Evolutionary conservation across 176 grass and related monocot species (phyloP), one percentile per base, ranked within the genome.

Genomic region (Microstegium vimineum): DNA sequence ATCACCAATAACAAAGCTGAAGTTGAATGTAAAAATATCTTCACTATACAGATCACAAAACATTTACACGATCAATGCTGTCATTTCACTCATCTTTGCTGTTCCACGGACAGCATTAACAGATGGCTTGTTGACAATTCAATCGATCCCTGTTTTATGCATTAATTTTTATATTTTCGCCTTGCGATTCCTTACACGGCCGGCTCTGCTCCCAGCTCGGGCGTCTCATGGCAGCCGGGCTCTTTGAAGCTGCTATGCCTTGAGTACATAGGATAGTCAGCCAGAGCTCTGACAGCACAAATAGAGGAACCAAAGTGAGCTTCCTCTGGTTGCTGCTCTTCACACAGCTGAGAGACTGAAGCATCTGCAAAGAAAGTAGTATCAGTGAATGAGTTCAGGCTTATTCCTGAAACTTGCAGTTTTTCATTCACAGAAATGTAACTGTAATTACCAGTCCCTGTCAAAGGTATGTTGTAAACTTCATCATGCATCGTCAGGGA

Each of bases 201-300:
- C 16, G 47, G 54, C 71, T 71, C 82, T 77, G 73, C 73, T 60
- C 35, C 62, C 18, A 77, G 30, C 11, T n/a, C n/a, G n/a, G n/a
- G n/a, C n/a, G n/a, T n/a, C n/a, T n/a, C n/a, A n/a, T n/a, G n/a
- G n/a, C n/a, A 12, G 6, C 73, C 61, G 1, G 15, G 17, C 42
- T 81, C 77, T 17, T 33, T 81, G 49, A 87, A 87, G 51, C 72
- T 87, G 38, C 38, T 28, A 26, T 69, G 51, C 41, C 41, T 43
- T 43, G 41, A 43, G 41, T 43, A 43, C 41, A 43, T 46, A 16
- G 43, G 43, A 16, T 46, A 46, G 43, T 47, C 45, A 47, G 45
- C 16, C 46, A 51, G 46, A 51, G 46, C 16, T 18, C 46, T 20
- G 46, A 51, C 46, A 51, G 46, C 17, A 5, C 46, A 51, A 51